Conservation (phyloP, 1,284 basidiomycete species). For the Apiotrichum siamense region DNA sequence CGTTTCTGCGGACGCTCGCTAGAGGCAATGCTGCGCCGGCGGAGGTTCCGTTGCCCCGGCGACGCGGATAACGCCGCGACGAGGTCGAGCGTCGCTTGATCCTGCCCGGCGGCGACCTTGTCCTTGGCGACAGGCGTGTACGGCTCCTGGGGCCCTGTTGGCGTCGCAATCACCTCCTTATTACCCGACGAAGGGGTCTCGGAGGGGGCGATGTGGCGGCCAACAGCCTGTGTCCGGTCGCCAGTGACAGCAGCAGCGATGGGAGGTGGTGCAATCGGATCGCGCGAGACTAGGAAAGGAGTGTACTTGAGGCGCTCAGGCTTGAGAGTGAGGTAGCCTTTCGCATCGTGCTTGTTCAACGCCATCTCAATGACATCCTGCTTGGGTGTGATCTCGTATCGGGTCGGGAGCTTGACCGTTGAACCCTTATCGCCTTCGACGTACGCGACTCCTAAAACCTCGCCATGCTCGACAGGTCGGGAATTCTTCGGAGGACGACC, state of each 20-base stretch:
- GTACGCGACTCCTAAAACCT: not conserved
- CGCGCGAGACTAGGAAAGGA: slow-evolving; percentile 66
- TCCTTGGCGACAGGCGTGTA: slow-evolving; percentile 4
- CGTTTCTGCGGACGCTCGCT: slow-evolving; percentile 3
- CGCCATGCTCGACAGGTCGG: not conserved
- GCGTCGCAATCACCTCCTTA: slow-evolving; percentile 14
- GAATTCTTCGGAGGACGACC: slow-evolving; percentile 17
- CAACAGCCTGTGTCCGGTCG: not conserved
- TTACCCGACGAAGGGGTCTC: slow-evolving; percentile 6
- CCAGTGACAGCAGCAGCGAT: not conserved
- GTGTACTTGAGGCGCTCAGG: slow-evolving; percentile 91
- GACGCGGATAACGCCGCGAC: slow-evolving; percentile 28
- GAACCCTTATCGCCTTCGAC: slow-evolving; percentile 17
- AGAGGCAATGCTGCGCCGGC: slow-evolving; percentile 19
- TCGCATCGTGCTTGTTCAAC: slow-evolving; percentile 65
- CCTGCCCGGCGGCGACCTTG: slow-evolving; percentile 25
- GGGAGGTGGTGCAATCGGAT: not conserved
- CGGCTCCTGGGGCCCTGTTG: slow-evolving; percentile 4
- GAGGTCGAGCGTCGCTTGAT: slow-evolving; percentile 34
- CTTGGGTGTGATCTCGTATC: slow-evolving; percentile 68
- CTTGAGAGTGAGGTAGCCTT: slow-evolving; percentile 71
- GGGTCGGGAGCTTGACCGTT: slow-evolving; percentile 56
- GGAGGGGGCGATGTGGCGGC: not conserved
- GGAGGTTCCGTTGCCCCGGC: slow-evolving; percentile 26
- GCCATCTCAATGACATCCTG: slow-evolving; percentile 69